Base-by-base conservation (phyloP, 192 early-diverging fungal species). In the Thoreauomyces humboldtii region DNA sequence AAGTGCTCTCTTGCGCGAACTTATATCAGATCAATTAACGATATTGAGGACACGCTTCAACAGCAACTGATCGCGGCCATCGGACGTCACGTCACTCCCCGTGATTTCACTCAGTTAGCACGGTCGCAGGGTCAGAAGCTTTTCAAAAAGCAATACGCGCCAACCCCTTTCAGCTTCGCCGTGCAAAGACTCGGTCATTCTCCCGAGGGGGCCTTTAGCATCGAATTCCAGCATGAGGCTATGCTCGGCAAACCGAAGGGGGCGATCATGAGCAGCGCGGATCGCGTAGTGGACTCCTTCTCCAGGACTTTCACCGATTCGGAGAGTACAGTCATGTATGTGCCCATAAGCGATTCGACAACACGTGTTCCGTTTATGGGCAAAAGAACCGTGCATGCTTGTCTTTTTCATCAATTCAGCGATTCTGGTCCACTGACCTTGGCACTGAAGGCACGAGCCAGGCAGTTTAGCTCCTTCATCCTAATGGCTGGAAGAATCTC, bases 181-280 rank as follows among this genome's bases (percentile, higher is more conserved):
- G 70, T 72, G 29, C 70, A 54, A 44, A 41, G 64, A 70, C 57
- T 24, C 15, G 56, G 47, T 4, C 62, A 72, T 66, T 48, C 51
- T 24, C 66, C 65, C 21, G 70, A 72, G 50, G 70, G 70, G 15
- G 35, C 35, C 22, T 11, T 72, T 34, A 41, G 51, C 27, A 51
- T 72, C 29, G 65, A 72, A 44, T 43, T 22, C 51, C 44, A 46
- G 44, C 44, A 6, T 12, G 2, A 46, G 12, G 44, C n/a, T 14
- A 3, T 46, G 12, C 19, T 24, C 25, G 44, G 44, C n/a, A n/a
- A n/a, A n/a, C n/a, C n/a, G n/a, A n/a, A n/a, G n/a, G n/a, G n/a
- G n/a, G n/a, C n/a, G n/a, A n/a, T n/a, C n/a, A n/a, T n/a, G n/a
- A n/a, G n/a, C n/a, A n/a, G n/a, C n/a, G 44, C 44, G 19, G 44